Conservation (phyloP, 306 rosid genomes). For the Mimosa pudica region DNA sequence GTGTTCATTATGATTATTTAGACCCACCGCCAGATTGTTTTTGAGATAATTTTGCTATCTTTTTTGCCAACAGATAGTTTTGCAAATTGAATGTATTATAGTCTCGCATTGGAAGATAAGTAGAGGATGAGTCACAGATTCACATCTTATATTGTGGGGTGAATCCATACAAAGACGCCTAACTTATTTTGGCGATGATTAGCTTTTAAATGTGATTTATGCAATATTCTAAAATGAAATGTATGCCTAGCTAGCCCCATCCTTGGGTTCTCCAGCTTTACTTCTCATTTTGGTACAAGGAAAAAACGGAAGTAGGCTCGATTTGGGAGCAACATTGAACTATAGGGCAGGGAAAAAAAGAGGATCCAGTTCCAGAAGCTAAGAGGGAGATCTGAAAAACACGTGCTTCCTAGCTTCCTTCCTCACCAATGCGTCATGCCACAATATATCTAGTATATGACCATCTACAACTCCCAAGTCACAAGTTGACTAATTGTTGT, state of each 20-base stretch:
- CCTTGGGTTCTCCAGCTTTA: neutral
- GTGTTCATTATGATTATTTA: too few relatives aligned
- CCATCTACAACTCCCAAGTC: neutral
- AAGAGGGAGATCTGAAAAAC: neutral
- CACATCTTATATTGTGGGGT: neutral
- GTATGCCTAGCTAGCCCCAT: neutral
- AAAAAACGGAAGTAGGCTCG: neutral
- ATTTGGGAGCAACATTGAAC: neutral
- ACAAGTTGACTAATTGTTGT: neutral
- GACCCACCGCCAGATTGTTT: too few relatives aligned
- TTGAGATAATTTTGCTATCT: too few relatives aligned
- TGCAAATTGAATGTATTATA: too few relatives aligned
- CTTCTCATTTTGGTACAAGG: neutral
- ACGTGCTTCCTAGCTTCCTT: neutral
- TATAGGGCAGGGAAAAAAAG: neutral
- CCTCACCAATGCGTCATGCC: neutral
- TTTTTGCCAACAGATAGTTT: too few relatives aligned
- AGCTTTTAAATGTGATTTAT: too few relatives aligned
- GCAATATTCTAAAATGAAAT: too few relatives aligned
- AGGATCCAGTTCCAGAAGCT: neutral
- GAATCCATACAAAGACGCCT: neutral
- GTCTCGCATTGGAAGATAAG: neutral
- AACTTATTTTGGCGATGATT: too few relatives aligned
- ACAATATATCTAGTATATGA: neutral
- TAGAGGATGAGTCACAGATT: neutral